A percentile compares a stretch with the other conserved stretches of the same genome.
Conservation (phyloP, 306 rosid genomes). For the Lupinus albus region DNA sequence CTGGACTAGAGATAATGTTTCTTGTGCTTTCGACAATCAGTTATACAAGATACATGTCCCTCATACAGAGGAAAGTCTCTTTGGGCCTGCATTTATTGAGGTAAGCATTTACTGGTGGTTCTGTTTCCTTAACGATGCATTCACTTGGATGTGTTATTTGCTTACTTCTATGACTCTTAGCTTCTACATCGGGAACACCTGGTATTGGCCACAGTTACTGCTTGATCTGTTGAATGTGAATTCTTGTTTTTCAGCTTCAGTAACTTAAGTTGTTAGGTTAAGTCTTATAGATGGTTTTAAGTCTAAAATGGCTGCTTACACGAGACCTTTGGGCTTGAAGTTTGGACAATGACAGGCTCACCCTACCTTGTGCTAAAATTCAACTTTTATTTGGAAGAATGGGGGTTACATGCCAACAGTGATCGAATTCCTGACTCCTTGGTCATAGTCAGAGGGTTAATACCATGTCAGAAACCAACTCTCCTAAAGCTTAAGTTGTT, state of each 20-base stretch:
- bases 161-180: constrained; percentile 24
- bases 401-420: too few relatives aligned
- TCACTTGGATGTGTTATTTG: constrained; percentile 23
- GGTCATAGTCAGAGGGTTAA: too few relatives aligned
- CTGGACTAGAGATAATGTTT: constrained; percentile 50
- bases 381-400: background rate
- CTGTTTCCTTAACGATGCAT: constrained; percentile 32
- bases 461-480: too few relatives aligned
- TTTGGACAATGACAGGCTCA: too few relatives aligned
- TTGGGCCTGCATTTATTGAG: constrained; percentile 98
- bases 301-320: too few relatives aligned
- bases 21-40: constrained; percentile 62
- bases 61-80: constrained; percentile 57
- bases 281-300: background rate
- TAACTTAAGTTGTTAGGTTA: background rate
- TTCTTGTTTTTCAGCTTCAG: constrained; percentile 22
- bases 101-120: constrained; percentile 43
- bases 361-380: too few relatives aligned
- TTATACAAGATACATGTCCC: constrained; percentile 75
- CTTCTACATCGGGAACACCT: background rate
- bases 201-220: constrained; percentile 12
- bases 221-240: background rate
- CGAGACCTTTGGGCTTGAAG: too few relatives aligned
- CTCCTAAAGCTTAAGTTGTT: too few relatives aligned
- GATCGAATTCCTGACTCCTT: too few relatives aligned